Percentiles rank a stretch among this genome's conserved stretches.
These are phyloP conservation scores for Cicer pinnatifidum DNA, from an alignment of 306 rosid genomes.

Conservation along the genomic window DNA sequence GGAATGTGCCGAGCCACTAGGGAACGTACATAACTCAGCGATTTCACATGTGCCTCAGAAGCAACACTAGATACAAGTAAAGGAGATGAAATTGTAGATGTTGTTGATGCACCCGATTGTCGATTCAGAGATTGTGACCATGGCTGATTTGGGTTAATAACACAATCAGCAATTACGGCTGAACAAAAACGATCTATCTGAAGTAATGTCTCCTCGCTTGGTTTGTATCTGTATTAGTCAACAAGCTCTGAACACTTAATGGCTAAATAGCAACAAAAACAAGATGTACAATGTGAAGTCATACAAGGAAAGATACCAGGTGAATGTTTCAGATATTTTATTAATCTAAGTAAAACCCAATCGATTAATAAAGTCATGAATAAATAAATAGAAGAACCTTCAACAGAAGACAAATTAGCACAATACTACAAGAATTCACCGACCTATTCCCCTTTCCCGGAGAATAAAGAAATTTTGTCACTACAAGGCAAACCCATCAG, in stretches of 20 bases:
- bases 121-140: conserved; percentile 63
- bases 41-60: conserved; percentile 83
- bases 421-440: conserved; percentile 1
- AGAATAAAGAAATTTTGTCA: conserved; percentile 18
- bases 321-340: conserved; percentile 27
- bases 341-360: conserved; percentile 30
- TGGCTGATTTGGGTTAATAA: conserved; percentile 66
- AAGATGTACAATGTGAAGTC: conserved; percentile 28
- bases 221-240: conserved; percentile 74
- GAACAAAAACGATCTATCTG: conserved; percentile 97
- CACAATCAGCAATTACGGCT: conserved; percentile 81
- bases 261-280: conserved; percentile 37
- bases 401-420: conserved; percentile 28
- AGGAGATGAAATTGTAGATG: conserved; percentile 62
- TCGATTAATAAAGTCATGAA: background rate
- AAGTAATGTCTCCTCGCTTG: conserved; percentile 85
- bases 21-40: conserved; percentile 89
- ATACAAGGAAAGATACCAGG: conserved; percentile 27
- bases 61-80: conserved; percentile 85
- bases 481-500: background rate
- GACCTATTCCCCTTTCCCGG: conserved; percentile 1
- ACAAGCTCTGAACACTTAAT: conserved; percentile 42
- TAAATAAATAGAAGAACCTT: conserved; percentile 11
- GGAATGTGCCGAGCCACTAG: conserved; percentile 90
- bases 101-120: conserved; percentile 60